phyloP scores from a whole-genome alignment of 2,329 filamentous ascomycete species.

The Chrysosporium keratinophilum region DNA sequence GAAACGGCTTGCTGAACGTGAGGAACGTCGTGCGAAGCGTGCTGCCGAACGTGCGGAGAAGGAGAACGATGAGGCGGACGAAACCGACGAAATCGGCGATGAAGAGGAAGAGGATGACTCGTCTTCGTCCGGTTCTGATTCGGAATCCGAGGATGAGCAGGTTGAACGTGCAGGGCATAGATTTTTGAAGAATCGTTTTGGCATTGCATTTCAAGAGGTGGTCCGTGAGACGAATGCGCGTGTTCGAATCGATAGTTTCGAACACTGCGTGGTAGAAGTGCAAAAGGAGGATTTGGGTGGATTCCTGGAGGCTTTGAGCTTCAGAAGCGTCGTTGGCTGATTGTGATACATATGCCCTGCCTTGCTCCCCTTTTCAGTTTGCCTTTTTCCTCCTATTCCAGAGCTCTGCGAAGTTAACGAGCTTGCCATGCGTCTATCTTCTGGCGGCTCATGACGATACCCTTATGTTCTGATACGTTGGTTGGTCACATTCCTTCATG shows the following conservation, averaged over 20 bases:
- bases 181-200: constrained; percentile 82
- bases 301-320: constrained; percentile 83
- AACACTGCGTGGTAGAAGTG: constrained; percentile 96
- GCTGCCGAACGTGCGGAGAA: constrained; percentile 43
- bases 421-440: neutral
- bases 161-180: constrained; percentile 39
- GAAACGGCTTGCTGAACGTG: constrained; percentile 52
- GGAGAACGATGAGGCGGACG: constrained; percentile 49
- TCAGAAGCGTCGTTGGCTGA: constrained; percentile 68
- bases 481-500: neutral
- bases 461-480: constrained; percentile 4
- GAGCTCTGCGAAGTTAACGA: neutral
- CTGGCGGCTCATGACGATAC: neutral
- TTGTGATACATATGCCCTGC: neutral
- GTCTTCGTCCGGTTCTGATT: constrained; percentile 26
- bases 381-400: neutral
- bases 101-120: constrained; percentile 54
- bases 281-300: constrained; percentile 84
- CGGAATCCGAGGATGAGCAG: constrained; percentile 45
- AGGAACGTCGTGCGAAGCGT: constrained; percentile 52
- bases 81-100: too few relatives aligned
- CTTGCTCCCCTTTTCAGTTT: neutral
- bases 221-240: constrained; percentile 81
- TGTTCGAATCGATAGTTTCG: constrained; percentile 90
- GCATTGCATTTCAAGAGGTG: constrained; percentile 90